A percentile compares a stretch with the other conserved stretches of the same genome.
Evolutionary conservation across 176 grass and related monocot species (phyloP).

Genomic region (Hordeum vulgare): DNA sequence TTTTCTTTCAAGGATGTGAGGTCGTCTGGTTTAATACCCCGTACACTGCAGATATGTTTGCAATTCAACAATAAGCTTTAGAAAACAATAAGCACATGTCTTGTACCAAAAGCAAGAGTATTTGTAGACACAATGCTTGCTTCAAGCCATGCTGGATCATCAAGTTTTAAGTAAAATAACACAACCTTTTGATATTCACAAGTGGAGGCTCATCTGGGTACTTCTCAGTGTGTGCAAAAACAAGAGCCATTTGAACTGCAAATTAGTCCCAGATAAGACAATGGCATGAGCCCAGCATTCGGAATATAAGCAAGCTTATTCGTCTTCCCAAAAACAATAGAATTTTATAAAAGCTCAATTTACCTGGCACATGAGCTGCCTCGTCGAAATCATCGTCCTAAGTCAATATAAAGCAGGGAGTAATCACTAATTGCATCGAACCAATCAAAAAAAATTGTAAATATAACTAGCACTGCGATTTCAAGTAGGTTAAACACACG

Average conservation of each 20-base stretch:
- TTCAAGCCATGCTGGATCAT: conserved; percentile 13
- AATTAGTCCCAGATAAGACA: conserved; percentile 4
- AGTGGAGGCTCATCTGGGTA: conserved; percentile 94
- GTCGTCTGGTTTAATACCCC: conserved; percentile 84
- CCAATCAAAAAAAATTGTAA: not conserved
- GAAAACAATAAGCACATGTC: conserved; percentile 7
- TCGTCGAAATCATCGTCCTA: conserved; percentile 87
- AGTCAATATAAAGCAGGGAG: not conserved
- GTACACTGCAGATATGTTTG: conserved; percentile 49
- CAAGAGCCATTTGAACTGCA: conserved; percentile 92
- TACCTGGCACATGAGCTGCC: conserved; percentile 73
- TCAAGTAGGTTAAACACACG: not conserved
- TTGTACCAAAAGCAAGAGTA: conserved; percentile 14
- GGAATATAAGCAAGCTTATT: not conserved
- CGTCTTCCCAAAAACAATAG: not conserved
- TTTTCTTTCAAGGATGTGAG: conserved; percentile 72
- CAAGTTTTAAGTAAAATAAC: not conserved
- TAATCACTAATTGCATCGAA: not conserved
- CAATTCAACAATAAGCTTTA: conserved; percentile 15
- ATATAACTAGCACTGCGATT: not conserved
- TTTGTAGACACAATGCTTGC: not conserved
- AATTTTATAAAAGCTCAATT: not conserved
- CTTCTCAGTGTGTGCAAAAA: conserved; percentile 95
- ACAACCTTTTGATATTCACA: conserved; percentile 82
- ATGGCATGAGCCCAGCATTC: not conserved